Conservation (phyloP, 768 basidiomycete species). For the Cystofilobasidium bisporidii region DNA sequence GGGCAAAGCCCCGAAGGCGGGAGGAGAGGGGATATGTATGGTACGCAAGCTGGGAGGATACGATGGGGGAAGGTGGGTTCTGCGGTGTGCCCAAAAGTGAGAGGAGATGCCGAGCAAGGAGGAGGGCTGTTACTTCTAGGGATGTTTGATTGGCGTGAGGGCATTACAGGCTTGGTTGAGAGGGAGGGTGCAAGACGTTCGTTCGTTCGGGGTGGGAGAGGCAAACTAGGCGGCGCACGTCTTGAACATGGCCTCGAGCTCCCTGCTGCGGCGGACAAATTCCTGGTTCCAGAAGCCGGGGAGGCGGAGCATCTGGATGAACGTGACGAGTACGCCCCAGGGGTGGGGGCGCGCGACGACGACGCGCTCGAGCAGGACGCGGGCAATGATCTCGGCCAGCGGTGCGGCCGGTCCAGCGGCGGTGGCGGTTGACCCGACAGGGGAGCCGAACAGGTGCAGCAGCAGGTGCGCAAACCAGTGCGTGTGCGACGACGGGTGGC, state of each 20-base stretch:
- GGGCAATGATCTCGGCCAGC: slow-evolving; percentile 50
- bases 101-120: too few relatives aligned
- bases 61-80: too few relatives aligned
- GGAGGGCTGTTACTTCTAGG: too few relatives aligned
- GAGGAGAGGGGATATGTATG: too few relatives aligned
- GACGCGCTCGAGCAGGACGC: slow-evolving; percentile 82
- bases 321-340: slow-evolving; percentile 87
- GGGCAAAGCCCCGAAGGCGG: too few relatives aligned
- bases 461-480: slow-evolving; percentile 93
- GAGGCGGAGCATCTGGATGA: slow-evolving; percentile 67
- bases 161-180: background rate
- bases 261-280: slow-evolving; percentile 8
- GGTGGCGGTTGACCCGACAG: slow-evolving; percentile 15
- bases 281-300: slow-evolving; percentile 40
- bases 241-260: slow-evolving; percentile 14
- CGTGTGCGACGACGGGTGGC: slow-evolving; percentile 97
- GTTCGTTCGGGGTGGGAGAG: background rate
- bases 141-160: too few relatives aligned
- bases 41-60: too few relatives aligned
- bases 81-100: too few relatives aligned
- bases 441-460: slow-evolving; percentile 68
- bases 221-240: background rate
- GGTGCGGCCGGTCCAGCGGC: slow-evolving; percentile 2
- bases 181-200: background rate
- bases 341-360: slow-evolving; percentile 91